Evolutionary conservation across 768 basidiomycete genomes (phyloP).

Genomic region (Amanita muscaria): DNA sequence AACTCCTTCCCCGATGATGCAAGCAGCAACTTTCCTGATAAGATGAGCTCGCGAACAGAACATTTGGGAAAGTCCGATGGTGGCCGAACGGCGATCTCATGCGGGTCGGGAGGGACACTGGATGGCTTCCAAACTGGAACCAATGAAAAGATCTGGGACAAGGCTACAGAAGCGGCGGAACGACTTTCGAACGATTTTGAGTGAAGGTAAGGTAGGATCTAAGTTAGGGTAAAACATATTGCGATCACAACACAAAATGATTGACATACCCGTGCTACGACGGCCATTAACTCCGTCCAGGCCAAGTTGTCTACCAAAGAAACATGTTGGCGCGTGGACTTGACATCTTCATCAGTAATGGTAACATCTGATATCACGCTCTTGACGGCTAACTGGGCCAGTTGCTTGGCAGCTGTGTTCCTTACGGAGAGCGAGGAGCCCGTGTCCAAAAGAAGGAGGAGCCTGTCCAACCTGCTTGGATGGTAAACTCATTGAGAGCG

Average conservation of each 20-base stretch:
- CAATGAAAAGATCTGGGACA: conserved; percentile 79
- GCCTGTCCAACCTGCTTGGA: conserved; percentile 78
- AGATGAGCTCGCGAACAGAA: conserved; percentile 67
- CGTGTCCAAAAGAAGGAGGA: conserved; percentile 90
- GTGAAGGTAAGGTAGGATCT: conserved; percentile 88
- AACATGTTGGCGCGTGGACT: conserved; percentile 50
- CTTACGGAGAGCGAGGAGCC: conserved; percentile 87
- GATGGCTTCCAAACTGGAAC: conserved; percentile 71
- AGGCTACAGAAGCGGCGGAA: conserved; percentile 78
- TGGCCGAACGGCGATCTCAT: conserved; percentile 21
- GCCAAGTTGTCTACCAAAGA: conserved; percentile 58
- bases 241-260: not conserved
- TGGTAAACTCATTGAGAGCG: not conserved
- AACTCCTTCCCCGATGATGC: conserved; percentile 96
- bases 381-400: conserved; percentile 85
- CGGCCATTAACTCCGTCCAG: conserved; percentile 86
- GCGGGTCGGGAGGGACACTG: conserved; percentile 10
- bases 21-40: conserved; percentile 71
- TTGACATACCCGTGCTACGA: conserved; percentile 72
- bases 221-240: conserved; percentile 9
- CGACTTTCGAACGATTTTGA: conserved; percentile 92
- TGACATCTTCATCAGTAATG: conserved; percentile 67
- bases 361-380: conserved; percentile 76
- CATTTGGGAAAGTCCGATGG: conserved; percentile 63
- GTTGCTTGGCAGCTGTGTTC: conserved; percentile 92